Evolutionary conservation across 441 rosid species (phyloP), one percentile per base, ranked within the genome.

Genomic region (Corymbia calophylla): DNA sequence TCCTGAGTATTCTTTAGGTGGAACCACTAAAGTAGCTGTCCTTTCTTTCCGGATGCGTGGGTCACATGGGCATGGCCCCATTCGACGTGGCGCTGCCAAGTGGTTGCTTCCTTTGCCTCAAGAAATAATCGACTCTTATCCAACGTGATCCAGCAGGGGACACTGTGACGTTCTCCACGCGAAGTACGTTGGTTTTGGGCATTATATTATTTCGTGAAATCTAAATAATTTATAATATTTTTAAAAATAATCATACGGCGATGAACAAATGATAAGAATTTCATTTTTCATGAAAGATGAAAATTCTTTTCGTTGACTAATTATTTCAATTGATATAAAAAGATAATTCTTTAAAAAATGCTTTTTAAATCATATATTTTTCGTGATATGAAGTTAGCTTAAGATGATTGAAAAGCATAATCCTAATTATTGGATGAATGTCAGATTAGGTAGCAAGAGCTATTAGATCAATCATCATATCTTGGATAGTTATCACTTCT

Each of bases 221-320:
- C 31, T 31, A 16, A 70, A 35, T 70, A 35, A 18, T 9, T 32
- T 8, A 32, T 3, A 58, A 23, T 4, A 29, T 0, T 15, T 3
- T n/a, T n/a, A 3, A 0, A 66, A 66, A 66, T 0, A 5, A 32
- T 0, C 1, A 1, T 3, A 29, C 0, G 8, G 13, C 0, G 3
- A 62, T 6, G 3, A 62, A 13, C 12, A 2, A 62, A 13, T 4
- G 1, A 6, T 29, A 29, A 62, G 6, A 19, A 9, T 18, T 68
- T 70, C 6, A 5, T 19, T 0, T 70, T 70, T 70, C 1, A 0
- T 44, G 19, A 31, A 66, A 31, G 12, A 60, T 29, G 14, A 27
- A 60, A 60, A 27, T 5, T 5, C 12, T 1, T 62, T 29, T 0
- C 14, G 14, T 62, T 27, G 0, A 13, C 0, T 29, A 13, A 29